Conservation (phyloP, 208 protist genomes). For the Wallacemonas sp. region DNA sequence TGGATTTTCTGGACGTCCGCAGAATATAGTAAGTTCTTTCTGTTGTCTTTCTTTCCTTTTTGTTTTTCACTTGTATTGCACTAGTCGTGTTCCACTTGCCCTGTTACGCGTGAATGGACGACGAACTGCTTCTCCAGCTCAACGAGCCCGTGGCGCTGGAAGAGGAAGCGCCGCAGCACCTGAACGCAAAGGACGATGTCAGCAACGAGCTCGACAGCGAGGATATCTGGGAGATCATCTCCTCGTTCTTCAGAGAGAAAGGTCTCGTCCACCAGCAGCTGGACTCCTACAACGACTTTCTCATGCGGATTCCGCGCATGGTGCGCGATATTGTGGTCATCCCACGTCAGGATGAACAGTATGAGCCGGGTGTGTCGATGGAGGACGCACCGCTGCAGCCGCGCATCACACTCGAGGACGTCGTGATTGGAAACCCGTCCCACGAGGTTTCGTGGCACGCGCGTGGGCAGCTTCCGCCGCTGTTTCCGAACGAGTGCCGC, state of each 20-base stretch:
- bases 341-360: constrained; percentile 81
- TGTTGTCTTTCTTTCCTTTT: too few relatives aligned
- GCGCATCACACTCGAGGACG: constrained; percentile 72
- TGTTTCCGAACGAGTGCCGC: constrained; percentile 96
- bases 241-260: constrained; percentile 97
- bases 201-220: constrained; percentile 87
- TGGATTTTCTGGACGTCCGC: too few relatives aligned
- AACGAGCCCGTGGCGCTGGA: constrained; percentile 46
- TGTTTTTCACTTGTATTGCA: too few relatives aligned
- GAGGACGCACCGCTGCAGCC: constrained; percentile 69
- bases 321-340: constrained; percentile 68
- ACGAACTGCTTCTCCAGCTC: constrained; percentile 75
- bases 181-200: constrained; percentile 7
- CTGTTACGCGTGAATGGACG: too few relatives aligned
- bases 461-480: constrained; percentile 59
- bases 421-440: constrained; percentile 82
- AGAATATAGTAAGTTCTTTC: too few relatives aligned
- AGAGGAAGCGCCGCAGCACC: constrained; percentile 1
- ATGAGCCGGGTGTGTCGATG: constrained; percentile 50
- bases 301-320: constrained; percentile 85
- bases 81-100: too few relatives aligned
- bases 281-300: constrained; percentile 99
- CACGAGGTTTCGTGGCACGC: constrained; percentile 57
- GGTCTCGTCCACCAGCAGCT: constrained; percentile 99
- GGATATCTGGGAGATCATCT: constrained; percentile 97